phyloP scores from a whole-genome alignment of 768 basidiomycete genomes.

The Suillus bovinus region DNA sequence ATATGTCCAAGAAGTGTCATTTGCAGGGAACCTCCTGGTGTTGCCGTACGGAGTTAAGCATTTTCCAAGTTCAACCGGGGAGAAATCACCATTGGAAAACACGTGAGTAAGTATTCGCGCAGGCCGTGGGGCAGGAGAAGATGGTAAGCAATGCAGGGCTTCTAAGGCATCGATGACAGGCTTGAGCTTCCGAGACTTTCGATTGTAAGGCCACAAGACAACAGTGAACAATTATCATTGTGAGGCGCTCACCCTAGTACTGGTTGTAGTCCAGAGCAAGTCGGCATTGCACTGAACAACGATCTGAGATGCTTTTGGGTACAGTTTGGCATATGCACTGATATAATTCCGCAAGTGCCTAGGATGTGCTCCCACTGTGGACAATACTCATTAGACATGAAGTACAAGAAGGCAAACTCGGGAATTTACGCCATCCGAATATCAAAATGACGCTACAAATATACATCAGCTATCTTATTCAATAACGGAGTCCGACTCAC shows the following conservation, averaged over 20 bases:
- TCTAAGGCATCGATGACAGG: constrained; percentile 28
- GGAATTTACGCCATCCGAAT: constrained; percentile 29
- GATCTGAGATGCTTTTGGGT: constrained; percentile 29
- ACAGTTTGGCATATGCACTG: constrained; percentile 24
- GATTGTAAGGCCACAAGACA: constrained; percentile 1
- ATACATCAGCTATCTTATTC: neutral
- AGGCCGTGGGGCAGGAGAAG: neutral
- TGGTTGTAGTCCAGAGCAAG: constrained; percentile 18
- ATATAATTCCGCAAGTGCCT: constrained; percentile 29
- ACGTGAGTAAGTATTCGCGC: constrained; percentile 28
- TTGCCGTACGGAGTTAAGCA: neutral
- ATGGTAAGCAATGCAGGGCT: constrained; percentile 22
- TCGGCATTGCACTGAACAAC: constrained; percentile 23
- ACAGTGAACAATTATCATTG: neutral
- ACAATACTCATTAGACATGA: neutral
- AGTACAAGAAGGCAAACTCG: neutral
- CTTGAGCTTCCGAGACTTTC: constrained; percentile 19
- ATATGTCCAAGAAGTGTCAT: constrained; percentile 20
- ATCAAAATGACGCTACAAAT: constrained; percentile 28
- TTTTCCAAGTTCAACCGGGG: neutral
- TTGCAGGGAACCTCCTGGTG: constrained; percentile 25
- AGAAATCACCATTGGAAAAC: constrained; percentile 29
- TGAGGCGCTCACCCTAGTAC: constrained; percentile 16
- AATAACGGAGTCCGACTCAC: constrained; percentile 16
- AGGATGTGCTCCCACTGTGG: constrained; percentile 25